These are phyloP conservation scores for Aspergillus hancockii DNA, from an alignment of 495 filamentous ascomycete genomes.

Conservation along the genomic window DNA sequence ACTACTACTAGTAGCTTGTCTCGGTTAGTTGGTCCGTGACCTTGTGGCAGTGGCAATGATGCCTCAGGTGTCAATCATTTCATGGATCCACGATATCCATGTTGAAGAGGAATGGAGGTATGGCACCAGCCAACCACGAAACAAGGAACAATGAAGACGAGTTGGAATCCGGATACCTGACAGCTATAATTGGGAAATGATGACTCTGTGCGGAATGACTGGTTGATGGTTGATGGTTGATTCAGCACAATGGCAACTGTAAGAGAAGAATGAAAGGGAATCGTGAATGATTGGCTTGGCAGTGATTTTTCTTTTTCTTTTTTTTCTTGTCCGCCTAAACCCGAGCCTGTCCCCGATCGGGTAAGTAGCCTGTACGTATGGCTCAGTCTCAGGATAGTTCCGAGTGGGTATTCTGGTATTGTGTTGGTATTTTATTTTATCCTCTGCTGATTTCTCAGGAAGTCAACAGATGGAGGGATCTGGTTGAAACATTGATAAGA, in stretches of 20 bases:
- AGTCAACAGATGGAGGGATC: no score
- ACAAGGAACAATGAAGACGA: no score
- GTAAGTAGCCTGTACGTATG: slow-evolving; percentile 1
- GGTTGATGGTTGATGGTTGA: neutral
- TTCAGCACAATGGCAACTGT: neutral
- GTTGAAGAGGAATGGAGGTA: no score
- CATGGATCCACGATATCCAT: no score
- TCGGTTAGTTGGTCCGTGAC: neutral
- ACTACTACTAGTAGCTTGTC: no score
- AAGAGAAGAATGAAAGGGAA: neutral
- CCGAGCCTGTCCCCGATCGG: slow-evolving; percentile 8
- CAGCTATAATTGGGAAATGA: no score
- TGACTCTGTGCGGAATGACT: neutral
- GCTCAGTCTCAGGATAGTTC: neutral
- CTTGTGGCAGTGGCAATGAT: neutral
- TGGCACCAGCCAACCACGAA: no score
- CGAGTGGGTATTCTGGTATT: neutral
- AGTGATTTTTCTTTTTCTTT: neutral
- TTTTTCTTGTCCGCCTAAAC: slow-evolving; percentile 1
- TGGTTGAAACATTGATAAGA: neutral
- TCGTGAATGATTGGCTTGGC: slow-evolving; percentile 3
- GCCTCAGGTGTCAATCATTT: neutral
- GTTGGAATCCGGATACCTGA: no score
- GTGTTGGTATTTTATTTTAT: neutral
- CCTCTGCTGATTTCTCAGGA: neutral